Conservation (phyloP, 2,329 filamentous ascomycete species). For the Sclerotiophoma versabilis region DNA sequence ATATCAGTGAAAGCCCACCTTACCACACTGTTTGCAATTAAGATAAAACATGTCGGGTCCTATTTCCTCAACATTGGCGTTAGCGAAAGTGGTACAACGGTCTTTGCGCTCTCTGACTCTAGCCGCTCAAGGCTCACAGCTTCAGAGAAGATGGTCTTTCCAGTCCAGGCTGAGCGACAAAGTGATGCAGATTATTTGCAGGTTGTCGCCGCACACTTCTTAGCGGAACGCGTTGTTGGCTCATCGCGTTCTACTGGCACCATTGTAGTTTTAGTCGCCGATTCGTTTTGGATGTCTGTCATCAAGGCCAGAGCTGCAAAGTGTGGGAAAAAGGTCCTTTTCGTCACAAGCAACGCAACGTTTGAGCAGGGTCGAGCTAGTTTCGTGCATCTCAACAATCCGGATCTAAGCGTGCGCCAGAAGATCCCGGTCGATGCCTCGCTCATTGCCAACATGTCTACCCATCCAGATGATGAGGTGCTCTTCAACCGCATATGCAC, state of each 20-base stretch:
- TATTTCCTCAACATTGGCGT: neutral
- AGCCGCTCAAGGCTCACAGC: neutral
- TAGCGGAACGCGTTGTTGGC: constrained; percentile 10
- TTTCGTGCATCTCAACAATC: constrained; percentile 6
- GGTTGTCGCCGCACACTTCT: constrained; percentile 1
- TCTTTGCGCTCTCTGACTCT: neutral
- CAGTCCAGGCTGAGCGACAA: neutral
- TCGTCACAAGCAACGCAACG: constrained; percentile 11
- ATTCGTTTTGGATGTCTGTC: constrained; percentile 11
- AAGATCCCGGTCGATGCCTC: constrained; percentile 4
- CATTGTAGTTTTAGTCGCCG: constrained; percentile 9
- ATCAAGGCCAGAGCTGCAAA: constrained; percentile 6
- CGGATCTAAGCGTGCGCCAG: constrained; percentile 8
- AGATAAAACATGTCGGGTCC: neutral
- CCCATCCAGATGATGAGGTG: constrained; percentile 4
- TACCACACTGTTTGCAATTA: neutral
- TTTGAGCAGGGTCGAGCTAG: neutral
- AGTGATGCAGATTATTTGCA: neutral
- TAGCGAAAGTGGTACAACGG: neutral
- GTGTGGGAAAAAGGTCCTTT: neutral
- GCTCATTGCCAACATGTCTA: constrained; percentile 15
- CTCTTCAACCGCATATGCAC: constrained; percentile 9
- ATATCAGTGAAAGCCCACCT: neutral
- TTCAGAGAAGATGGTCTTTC: neutral
- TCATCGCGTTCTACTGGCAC: neutral